These are phyloP conservation scores for Apiotrichum mycotoxinovorans DNA, from an alignment of 1,284 basidiomycete species.

Conservation along the genomic window DNA sequence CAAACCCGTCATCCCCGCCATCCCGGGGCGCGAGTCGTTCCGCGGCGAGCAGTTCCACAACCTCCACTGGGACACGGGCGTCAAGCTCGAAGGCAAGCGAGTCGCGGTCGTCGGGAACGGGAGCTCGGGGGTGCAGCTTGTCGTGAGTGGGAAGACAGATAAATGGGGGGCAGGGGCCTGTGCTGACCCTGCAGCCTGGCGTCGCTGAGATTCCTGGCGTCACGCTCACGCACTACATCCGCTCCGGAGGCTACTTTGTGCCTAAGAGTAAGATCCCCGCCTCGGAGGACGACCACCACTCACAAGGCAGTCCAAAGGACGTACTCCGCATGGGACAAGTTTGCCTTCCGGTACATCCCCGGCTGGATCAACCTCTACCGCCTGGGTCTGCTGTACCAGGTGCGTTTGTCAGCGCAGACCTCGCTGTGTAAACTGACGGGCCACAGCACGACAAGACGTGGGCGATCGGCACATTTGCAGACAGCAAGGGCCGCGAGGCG, in stretches of 20 bases:
- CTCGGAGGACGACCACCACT: not conserved
- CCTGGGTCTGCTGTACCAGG: not conserved
- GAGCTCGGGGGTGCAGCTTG: slow-evolving; percentile 10
- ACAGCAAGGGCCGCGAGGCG: not conserved
- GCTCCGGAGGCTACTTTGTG: slow-evolving; percentile 12
- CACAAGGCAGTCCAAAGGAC: not conserved
- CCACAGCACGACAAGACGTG: slow-evolving; percentile 6
- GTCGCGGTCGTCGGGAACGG: slow-evolving; percentile 11
- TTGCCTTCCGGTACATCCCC: slow-evolving; percentile 13
- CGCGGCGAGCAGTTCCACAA: slow-evolving; percentile 43
- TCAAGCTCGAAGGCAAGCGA: slow-evolving; percentile 3
- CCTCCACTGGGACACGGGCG: slow-evolving; percentile 35
- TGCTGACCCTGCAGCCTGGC: slow-evolving; percentile 10
- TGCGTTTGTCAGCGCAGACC: too few relatives aligned
- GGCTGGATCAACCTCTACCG: not conserved
- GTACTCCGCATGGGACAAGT: slow-evolving; percentile 10
- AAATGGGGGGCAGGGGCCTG: not conserved
- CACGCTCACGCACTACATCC: slow-evolving; percentile 13
- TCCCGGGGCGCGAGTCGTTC: slow-evolving; percentile 39
- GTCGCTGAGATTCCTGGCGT: slow-evolving; percentile 4
- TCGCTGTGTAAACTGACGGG: too few relatives aligned
- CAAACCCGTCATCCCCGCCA: slow-evolving; percentile 33
- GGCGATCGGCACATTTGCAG: not conserved
- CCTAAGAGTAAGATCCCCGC: slow-evolving; percentile 13
- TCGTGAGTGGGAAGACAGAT: not conserved